A percentile compares a stretch with the other conserved stretches of the same genome.
Evolutionary conservation across 1,139 yeast genomes (phyloP).

Genomic region (Lodderomyces elongisporus): DNA sequence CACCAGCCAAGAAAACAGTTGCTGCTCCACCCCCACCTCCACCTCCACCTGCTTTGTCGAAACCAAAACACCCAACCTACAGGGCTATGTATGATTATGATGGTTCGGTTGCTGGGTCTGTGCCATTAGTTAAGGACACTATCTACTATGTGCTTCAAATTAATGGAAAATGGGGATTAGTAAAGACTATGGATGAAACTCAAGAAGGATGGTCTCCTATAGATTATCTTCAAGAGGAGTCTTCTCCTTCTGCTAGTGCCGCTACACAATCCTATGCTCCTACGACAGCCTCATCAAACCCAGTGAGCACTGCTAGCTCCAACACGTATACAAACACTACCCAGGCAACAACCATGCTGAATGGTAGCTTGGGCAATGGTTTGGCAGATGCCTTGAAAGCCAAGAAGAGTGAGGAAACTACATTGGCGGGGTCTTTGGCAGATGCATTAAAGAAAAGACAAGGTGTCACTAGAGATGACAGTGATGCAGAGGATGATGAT

Average conservation of each 20-base stretch:
- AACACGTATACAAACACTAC: conserved; percentile 10
- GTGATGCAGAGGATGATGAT: conserved; percentile 73
- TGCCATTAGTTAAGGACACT: conserved; percentile 73
- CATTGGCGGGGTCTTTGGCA: conserved; percentile 81
- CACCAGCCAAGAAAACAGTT: conserved; percentile 26
- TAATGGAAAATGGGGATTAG: conserved; percentile 89
- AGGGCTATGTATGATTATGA: conserved; percentile 86
- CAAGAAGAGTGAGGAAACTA: conserved; percentile 58
- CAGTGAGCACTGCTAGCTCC: conserved; percentile 12
- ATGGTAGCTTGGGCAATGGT: conserved; percentile 47
- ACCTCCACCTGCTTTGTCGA: conserved; percentile 56
- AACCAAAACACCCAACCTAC: conserved; percentile 71
- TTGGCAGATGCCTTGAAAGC: conserved; percentile 72
- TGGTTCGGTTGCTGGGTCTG: conserved; percentile 77
- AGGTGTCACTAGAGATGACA: conserved; percentile 67
- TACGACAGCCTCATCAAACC: conserved; percentile 25
- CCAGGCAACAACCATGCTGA: conserved; percentile 10
- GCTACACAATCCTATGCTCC: conserved; percentile 14
- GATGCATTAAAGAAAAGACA: conserved; percentile 85
- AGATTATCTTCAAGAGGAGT: conserved; percentile 72
- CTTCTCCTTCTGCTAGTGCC: conserved; percentile 28
- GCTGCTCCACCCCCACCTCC: conserved; percentile 54
- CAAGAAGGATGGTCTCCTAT: conserved; percentile 98
- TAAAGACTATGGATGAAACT: conserved; percentile 66
- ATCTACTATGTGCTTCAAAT: conserved; percentile 64